Evolutionary conservation across 2,329 filamentous ascomycete genomes (phyloP).

Genomic region (Colletotrichum musicola): DNA sequence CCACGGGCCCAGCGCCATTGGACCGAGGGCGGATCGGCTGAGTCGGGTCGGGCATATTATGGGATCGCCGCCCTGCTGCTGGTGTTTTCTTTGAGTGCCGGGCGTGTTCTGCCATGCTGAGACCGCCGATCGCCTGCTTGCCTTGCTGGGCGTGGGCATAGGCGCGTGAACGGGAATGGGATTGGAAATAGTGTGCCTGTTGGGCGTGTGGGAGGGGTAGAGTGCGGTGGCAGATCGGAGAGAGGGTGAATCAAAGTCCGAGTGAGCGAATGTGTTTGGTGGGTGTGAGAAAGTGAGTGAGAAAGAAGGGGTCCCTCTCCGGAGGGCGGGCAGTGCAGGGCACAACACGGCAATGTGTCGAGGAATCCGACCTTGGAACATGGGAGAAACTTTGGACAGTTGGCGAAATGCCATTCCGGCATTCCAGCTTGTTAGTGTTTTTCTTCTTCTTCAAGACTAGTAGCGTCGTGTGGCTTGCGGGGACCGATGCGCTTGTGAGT

Average conservation of each 20-base stretch:
- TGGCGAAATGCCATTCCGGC: constrained; percentile 28
- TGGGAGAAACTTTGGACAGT: constrained; percentile 9
- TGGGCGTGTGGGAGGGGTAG: background rate
- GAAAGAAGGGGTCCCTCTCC: background rate
- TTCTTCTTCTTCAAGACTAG: background rate
- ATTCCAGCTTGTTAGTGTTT: constrained; percentile 12
- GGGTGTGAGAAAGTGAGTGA: background rate
- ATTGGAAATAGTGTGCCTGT: background rate
- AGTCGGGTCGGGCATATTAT: constrained; percentile 34
- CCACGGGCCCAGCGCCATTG: constrained; percentile 12
- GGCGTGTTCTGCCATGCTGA: constrained; percentile 21
- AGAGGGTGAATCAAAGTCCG: background rate
- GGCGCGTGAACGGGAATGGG: too few species aligned
- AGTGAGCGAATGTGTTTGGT: background rate
- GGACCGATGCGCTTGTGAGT: background rate
- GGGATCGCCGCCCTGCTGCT: constrained; percentile 26
- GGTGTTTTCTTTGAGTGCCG: constrained; percentile 18
- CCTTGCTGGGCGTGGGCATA: background rate
- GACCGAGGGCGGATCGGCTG: constrained; percentile 14
- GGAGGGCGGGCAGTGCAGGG: background rate
- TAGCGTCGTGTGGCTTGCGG: constrained; percentile 18
- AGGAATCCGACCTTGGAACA: constrained; percentile 8
- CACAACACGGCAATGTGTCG: constrained; percentile 8
- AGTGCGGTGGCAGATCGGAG: background rate
- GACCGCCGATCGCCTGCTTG: constrained; percentile 35